Evolutionary conservation across 768 basidiomycete species (phyloP).

Genomic region (Termitomyces sp.): DNA sequence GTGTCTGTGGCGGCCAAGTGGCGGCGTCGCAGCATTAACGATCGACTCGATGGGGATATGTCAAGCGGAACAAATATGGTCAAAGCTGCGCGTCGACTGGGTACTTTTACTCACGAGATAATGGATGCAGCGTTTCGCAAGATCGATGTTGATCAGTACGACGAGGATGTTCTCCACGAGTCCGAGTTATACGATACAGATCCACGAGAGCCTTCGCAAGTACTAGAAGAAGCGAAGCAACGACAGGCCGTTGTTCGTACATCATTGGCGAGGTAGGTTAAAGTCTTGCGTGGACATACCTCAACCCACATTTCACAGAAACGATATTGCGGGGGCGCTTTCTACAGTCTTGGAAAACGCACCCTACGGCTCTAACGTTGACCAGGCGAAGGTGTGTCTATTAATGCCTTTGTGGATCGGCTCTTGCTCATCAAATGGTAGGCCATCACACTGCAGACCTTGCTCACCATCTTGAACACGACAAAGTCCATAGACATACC

Average conservation of each 20-base stretch:
- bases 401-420: background rate
- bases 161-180: slow-evolving; percentile 85
- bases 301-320: slow-evolving; percentile 35
- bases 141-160: slow-evolving; percentile 90
- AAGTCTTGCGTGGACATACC: background rate
- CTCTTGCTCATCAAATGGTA: slow-evolving; percentile 23
- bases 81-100: background rate
- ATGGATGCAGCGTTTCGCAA: slow-evolving; percentile 73
- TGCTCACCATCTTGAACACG: slow-evolving; percentile 89
- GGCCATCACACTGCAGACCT: slow-evolving; percentile 72
- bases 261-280: slow-evolving; percentile 64
- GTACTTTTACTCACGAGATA: background rate
- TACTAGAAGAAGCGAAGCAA: slow-evolving; percentile 71
- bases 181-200: slow-evolving; percentile 85
- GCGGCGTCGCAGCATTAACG: no score
- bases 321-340: slow-evolving; percentile 73
- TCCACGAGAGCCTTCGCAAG: slow-evolving; percentile 69
- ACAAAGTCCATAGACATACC: slow-evolving; percentile 88
- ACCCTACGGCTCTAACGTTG: slow-evolving; percentile 84
- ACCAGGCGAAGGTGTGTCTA: slow-evolving; percentile 83
- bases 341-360: slow-evolving; percentile 65
- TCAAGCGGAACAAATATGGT: background rate
- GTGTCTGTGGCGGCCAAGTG: no score
- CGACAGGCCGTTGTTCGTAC: slow-evolving; percentile 58
- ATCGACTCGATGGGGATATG: background rate